Evolutionary conservation across 305 asterid genomes (phyloP), one percentile per base, ranked within the genome.

Genomic region (Fraxinus baroniana): DNA sequence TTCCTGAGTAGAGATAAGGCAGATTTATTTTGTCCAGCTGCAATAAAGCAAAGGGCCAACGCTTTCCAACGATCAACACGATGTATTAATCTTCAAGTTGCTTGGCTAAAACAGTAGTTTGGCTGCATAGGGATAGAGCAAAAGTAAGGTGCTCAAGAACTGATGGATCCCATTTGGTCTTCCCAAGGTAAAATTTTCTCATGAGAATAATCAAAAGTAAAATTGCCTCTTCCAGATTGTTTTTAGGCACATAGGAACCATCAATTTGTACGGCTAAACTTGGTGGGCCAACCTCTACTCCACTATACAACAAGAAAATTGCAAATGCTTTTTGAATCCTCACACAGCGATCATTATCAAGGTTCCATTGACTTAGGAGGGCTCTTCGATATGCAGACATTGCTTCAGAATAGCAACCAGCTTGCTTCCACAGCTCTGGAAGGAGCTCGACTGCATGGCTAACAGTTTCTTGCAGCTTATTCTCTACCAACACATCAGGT

Each of bases 251-350:
- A 77, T 92, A 94, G 4, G 99, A 91, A 80, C 97, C 97, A 1
- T 95, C 98, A 71, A 90, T 85, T 86, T 95, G 99, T 60, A 83
- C 93, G 86, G 96, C 93, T 87, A 94, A 92, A 88, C 97, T 94
- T 81, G 98, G 99, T 44, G 98, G 94, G 82, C 91, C 87, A 74
- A 84, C 91, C 85, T 95, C 98, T 52, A 93, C 94, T 81, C 98
- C 98, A 86, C 95, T 87, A 82, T 95, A 93, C 84, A 95, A 89
- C 90, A 95, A 89, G 89, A 94, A 92, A 82, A 95, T 84, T 32
- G 98, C 99, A 88, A 93, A 95, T 28, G 94, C 90, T 83, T 95
- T 95, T 86, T 94, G 99, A 88, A 95, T 91, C 91, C 99, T 93
- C 30, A 95, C 98, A 88, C 97, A 93, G 76, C 97, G 89, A 15